A percentile compares a stretch with the other conserved stretches of the same genome.
Evolutionary conservation across 106 monocot genomes (phyloP).

Genomic region (Triglochin maritima): DNA sequence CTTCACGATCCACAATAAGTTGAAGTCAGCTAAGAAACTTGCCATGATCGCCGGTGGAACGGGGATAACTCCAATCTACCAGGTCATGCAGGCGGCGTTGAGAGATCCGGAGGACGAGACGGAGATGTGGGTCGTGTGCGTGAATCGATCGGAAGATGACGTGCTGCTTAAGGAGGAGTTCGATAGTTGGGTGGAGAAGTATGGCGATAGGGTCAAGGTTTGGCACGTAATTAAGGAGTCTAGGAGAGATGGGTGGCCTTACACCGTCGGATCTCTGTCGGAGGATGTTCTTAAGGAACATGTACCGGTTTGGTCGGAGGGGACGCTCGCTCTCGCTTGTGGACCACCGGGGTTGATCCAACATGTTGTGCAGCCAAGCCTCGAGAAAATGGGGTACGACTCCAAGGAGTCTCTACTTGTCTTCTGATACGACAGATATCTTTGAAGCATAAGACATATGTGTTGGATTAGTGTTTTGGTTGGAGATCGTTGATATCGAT

Average conservation of each 20-base stretch:
- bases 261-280: conserved; percentile 46
- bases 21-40: conserved; percentile 35
- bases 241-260: conserved; percentile 42
- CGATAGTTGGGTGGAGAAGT: conserved; percentile 46
- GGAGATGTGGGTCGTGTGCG: conserved; percentile 80
- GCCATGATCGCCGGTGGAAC: conserved; percentile 91
- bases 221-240: conserved; percentile 64
- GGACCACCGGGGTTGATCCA: conserved; percentile 81
- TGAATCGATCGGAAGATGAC: conserved; percentile 76
- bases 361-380: conserved; percentile 39
- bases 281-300: conserved; percentile 50
- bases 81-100: conserved; percentile 81
- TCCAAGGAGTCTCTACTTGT: conserved; percentile 25
- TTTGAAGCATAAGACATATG: too few species aligned
- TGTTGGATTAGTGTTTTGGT: too few species aligned
- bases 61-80: conserved; percentile 89
- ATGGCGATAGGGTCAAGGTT: conserved; percentile 49
- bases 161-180: conserved; percentile 66
- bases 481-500: too few species aligned
- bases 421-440: conserved; percentile 21
- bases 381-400: conserved; percentile 73
- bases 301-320: conserved; percentile 38
- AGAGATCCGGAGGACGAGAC: conserved; percentile 53
- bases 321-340: conserved; percentile 55
- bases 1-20: conserved; percentile 51